These are phyloP conservation scores for Colletotrichum spinosum DNA, from an alignment of 2,329 filamentous ascomycete species.

Conservation along the genomic window DNA sequence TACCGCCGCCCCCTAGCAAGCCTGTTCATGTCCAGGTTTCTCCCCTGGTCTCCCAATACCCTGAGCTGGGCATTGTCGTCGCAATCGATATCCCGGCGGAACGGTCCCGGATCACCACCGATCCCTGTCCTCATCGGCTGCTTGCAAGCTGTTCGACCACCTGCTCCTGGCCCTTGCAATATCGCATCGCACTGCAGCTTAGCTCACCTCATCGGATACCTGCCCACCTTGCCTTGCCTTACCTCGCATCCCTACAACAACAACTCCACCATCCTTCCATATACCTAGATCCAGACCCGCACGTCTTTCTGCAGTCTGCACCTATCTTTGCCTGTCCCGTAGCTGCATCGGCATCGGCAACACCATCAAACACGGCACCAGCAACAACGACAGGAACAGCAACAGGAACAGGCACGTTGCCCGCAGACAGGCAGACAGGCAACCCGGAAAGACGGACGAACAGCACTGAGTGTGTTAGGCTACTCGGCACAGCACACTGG, in stretches of 20 bases:
- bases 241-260: constrained; percentile 5
- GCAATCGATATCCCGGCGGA: constrained; percentile 20
- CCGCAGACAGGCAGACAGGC: too few species aligned
- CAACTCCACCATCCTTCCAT: not conserved
- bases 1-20: constrained; percentile 23
- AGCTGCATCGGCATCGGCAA: too few species aligned
- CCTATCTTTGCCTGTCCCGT: too few species aligned
- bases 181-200: not conserved
- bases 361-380: not conserved
- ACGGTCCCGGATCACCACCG: constrained; percentile 24
- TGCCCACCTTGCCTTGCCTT: not conserved
- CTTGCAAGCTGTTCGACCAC: constrained; percentile 32
- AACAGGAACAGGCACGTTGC: not conserved
- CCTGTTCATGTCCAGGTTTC: constrained; percentile 2
- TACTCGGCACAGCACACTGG: too few species aligned
- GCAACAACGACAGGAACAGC: constrained; percentile 16
- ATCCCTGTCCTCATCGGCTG: constrained; percentile 33
- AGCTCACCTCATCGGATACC: constrained; percentile 9
- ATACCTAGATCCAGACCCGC: not conserved
- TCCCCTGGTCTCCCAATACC: not conserved
- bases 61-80: constrained; percentile 24
- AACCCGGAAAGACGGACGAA: too few species aligned
- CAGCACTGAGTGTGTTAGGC: too few species aligned
- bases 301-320: constrained; percentile 2
- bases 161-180: constrained; percentile 25